Evolutionary conservation across 345 rosid species (phyloP), one percentile per base, ranked within the genome.

Genomic region (Populus euphratica): DNA sequence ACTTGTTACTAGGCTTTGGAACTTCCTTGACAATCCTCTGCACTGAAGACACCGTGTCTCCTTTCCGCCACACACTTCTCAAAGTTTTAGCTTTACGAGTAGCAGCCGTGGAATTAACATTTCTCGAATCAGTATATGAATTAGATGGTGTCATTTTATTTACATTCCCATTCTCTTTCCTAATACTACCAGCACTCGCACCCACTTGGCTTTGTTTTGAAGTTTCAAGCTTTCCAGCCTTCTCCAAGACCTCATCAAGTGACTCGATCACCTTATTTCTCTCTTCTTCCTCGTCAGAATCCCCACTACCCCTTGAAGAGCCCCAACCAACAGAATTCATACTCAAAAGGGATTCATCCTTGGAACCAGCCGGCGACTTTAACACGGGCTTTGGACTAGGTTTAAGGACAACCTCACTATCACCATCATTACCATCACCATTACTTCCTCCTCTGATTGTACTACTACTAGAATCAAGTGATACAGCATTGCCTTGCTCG

Each of bases 31-130:
- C 94, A 82, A 88, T 86, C 86, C 84, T 95, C 56, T 89, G 87
- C 78, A 89, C 86, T 39, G 74, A 76, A 35, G 87, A 87, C 25
- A 92, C 90, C 11, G 88, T 78, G 82, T 95, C 99, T 13, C 99
- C 98, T 83, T 92, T 95, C 70, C 92, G 85, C 99, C 99, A 95
- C 73, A 95, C 99, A 76, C 97, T 95, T 91, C 89, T 95, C 88
- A 90, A 73, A 70, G 93, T 84, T 79, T 95, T 93, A 41, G 87
- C 76, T 73, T 85, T 90, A 81, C 79, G 80, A 59, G 83, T 80
- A 25, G 76, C 86, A 13, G 43, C 79, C 8, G 86, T 83, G 1
- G 79, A 72, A 62, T 80, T 81, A 31, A 80, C 84, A 56, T 78
- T 77, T 79, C 62, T 82, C 5, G 77, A 75, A 82, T 80, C 78